A percentile compares a stretch with the other conserved stretches of the same genome.
phyloP scores from a whole-genome alignment of 495 filamentous ascomycete genomes.

The Pyrenopolyporus hunteri region DNA sequence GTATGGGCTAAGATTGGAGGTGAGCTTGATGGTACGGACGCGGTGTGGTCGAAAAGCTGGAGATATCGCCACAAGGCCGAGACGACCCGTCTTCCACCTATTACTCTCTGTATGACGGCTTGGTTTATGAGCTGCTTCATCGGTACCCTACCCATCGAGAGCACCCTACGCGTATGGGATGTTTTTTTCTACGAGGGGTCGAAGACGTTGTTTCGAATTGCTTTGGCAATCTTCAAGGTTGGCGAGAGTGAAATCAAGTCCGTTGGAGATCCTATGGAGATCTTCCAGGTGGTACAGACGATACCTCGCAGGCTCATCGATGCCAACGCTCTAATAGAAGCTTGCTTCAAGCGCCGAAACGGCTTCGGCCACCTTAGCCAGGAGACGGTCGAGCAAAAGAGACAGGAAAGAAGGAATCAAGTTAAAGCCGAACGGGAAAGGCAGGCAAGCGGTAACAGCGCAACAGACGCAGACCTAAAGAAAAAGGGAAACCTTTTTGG shows the following conservation, averaged over 20 bases:
- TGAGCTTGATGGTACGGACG: slow-evolving; percentile 65
- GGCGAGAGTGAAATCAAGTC: slow-evolving; percentile 81
- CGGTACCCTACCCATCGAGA: slow-evolving; percentile 88
- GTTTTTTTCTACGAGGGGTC: slow-evolving; percentile 94
- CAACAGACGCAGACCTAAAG: slow-evolving; percentile 33
- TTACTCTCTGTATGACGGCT: slow-evolving; percentile 90
- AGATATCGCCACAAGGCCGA: slow-evolving; percentile 42
- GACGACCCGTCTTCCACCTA: slow-evolving; percentile 74
- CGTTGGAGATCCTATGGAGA: slow-evolving; percentile 89
- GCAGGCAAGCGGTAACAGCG: slow-evolving; percentile 27
- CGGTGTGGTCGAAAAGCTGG: slow-evolving; percentile 47
- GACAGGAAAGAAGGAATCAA: slow-evolving; percentile 61
- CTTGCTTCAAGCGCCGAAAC: slow-evolving; percentile 77
- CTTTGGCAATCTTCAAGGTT: slow-evolving; percentile 89
- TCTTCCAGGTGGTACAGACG: slow-evolving; percentile 93
- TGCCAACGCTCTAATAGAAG: slow-evolving; percentile 78
- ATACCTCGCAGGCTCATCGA: slow-evolving; percentile 83
- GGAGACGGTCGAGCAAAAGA: slow-evolving; percentile 65
- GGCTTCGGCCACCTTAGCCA: slow-evolving; percentile 83
- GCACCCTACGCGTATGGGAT: slow-evolving; percentile 92
- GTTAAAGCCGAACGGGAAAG: slow-evolving; percentile 51
- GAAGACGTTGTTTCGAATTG: slow-evolving; percentile 92
- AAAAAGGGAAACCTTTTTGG: slow-evolving; percentile 52
- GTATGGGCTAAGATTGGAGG: slow-evolving; percentile 90
- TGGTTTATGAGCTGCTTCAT: slow-evolving; percentile 99